Conservation (phyloP, 306 rosid genomes). For the Dryas drummondii region DNA sequence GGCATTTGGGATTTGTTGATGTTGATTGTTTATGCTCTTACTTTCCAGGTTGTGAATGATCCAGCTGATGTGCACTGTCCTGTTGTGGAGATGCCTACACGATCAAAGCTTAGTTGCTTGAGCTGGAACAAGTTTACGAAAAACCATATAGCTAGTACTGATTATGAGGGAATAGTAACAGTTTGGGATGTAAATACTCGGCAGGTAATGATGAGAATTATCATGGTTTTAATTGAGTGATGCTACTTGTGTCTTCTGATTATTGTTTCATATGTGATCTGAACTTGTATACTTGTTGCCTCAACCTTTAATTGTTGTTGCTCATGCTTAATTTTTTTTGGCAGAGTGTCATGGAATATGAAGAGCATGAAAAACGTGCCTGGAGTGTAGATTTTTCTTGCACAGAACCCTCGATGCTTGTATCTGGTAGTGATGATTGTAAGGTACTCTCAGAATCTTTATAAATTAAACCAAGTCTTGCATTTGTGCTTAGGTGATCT, state of each 20-base stretch:
- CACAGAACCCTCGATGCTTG: conserved; percentile 93
- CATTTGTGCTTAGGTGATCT: conserved; percentile 17
- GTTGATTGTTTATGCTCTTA: conserved; percentile 23
- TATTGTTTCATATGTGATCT: conserved; percentile 10
- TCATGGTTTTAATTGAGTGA: conserved; percentile 8
- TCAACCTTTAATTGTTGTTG: not conserved
- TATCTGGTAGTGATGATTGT: conserved; percentile 98
- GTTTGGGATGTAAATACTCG: conserved; percentile 96
- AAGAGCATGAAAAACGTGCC: conserved; percentile 98
- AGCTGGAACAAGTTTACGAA: conserved; percentile 93
- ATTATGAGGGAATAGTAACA: conserved; percentile 94
- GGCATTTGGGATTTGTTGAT: not conserved
- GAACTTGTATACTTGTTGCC: conserved; percentile 9
- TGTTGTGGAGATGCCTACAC: conserved; percentile 93
- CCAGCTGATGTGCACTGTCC: conserved; percentile 86
- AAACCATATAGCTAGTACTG: conserved; percentile 96
- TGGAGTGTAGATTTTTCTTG: conserved; percentile 99
- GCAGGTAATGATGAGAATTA: conserved; percentile 55
- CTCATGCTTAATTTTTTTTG: conserved; percentile 1
- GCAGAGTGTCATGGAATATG: conserved; percentile 96
- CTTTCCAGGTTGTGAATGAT: conserved; percentile 82
- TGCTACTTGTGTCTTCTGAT: not conserved
- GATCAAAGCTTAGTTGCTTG: conserved; percentile 96
- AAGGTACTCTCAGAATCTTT: conserved; percentile 52
- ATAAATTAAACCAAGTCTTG: conserved; percentile 12